Percentiles rank a stretch among this genome's conserved stretches.
Conservation (phyloP, 495 filamentous ascomycete genomes). For the Penicillium goetzii region DNA sequence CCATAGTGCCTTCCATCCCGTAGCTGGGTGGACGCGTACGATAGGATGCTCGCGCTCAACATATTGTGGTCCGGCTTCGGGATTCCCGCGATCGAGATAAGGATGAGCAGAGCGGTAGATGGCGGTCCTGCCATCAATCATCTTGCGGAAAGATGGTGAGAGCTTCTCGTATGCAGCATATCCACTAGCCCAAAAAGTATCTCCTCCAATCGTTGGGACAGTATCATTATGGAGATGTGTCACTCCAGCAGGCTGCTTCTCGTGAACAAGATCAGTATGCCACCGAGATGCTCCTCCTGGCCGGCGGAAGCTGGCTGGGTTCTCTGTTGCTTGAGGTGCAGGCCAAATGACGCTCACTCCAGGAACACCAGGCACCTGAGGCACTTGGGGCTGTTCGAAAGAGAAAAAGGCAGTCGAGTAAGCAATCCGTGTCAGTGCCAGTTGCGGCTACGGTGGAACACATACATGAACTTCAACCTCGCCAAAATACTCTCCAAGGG, state of each 20-base stretch:
- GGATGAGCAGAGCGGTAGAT: constrained; percentile 69
- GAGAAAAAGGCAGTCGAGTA: neutral
- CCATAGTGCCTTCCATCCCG: constrained; percentile 72
- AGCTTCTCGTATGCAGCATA: constrained; percentile 75
- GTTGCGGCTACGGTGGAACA: neutral
- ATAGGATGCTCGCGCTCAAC: constrained; percentile 69
- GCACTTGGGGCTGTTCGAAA: constrained; percentile 60
- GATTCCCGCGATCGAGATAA: constrained; percentile 67
- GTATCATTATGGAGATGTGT: constrained; percentile 71
- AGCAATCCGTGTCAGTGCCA: neutral
- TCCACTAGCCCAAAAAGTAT: constrained; percentile 73
- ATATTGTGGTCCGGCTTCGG: constrained; percentile 62
- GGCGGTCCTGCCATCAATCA: constrained; percentile 69
- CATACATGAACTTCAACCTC: constrained; percentile 70
- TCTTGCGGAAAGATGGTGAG: constrained; percentile 67
- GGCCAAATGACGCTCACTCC: constrained; percentile 73
- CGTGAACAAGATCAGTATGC: constrained; percentile 74
- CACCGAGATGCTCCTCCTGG: constrained; percentile 68
- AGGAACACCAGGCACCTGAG: constrained; percentile 67
- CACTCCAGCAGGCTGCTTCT: constrained; percentile 69
- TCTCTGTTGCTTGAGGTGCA: constrained; percentile 61
- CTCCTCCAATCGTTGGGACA: constrained; percentile 65
- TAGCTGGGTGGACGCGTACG: constrained; percentile 71
- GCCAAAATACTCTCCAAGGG: constrained; percentile 66
- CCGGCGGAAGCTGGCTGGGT: constrained; percentile 59